Evolutionary conservation across 192 early-diverging fungal genomes (phyloP), one percentile per base, ranked within the genome.

Genomic region (Entophlyctis luteolus): DNA sequence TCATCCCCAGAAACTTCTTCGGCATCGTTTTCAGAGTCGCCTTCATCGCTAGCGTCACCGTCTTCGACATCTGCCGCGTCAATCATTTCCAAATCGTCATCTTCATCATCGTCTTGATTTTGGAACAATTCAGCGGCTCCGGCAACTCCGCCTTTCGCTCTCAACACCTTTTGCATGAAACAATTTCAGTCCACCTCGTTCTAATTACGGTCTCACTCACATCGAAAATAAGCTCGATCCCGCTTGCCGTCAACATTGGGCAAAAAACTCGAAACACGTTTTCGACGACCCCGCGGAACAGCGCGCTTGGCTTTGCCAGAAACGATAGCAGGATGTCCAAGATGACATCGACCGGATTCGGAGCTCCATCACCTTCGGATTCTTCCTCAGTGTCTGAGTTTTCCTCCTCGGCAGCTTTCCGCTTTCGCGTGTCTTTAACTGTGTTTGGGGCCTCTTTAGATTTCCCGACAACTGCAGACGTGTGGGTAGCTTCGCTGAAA

Each of bases 271-370:
- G 87, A 82, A 98, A 98, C 39, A 89, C 89, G 57, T 89, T 85
- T 50, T 90, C 86, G 25, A 92, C 84, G 55, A 97, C 72, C 22
- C 79, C 82, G 33, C 91, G 81, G 53, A 94, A 74, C 10, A 90
- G 62, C 36, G 82, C 80, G 31, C 91, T 93, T 5, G 91, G 87
- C 68, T 90, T 91, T 45, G 90, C 86, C 76, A 98, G 72, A 75
- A 97, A 88, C 63, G 88, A 86, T 57, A 98, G 76, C 50, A 98
- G 73, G 31, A 96, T 90, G 77, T 98, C 96, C 4, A 93, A 79
- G 59, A 98, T 82, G 47, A 98, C 94, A 63, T 97, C 94, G n/a
- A 92, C 82, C 1, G 94, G 93, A 59, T 87, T 76, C 28, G 80
- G 86, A 55, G 89, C 84, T 31, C 85, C 86, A 33, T 84, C 79